These are phyloP conservation scores for Nannochloropsis granulata DNA, from an alignment of 108 stramenopile genomes.

Conservation along the genomic window DNA sequence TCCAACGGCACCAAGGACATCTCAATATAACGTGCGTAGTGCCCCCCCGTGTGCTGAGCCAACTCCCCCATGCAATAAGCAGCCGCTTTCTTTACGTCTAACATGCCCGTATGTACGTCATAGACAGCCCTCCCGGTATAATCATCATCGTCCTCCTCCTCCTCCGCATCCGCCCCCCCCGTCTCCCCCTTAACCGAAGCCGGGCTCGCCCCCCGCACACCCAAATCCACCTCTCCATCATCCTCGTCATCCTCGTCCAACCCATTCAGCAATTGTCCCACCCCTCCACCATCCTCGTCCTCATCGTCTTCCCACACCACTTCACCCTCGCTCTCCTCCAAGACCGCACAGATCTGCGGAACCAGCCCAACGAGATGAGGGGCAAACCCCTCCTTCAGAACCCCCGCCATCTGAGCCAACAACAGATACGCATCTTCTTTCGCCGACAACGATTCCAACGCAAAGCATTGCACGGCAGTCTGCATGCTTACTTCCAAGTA, in stretches of 20 bases:
- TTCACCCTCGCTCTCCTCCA: neutral
- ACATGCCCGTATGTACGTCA: neutral
- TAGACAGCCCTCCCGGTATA: neutral
- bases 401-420: constrained; percentile 20
- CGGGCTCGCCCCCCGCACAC: neutral
- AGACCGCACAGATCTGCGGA: constrained; percentile 50
- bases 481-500: constrained; percentile 80
- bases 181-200: neutral
- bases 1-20: neutral
- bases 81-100: neutral
- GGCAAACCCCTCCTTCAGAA: constrained; percentile 85
- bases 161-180: neutral
- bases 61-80: neutral
- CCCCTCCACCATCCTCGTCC: constrained; percentile 11
- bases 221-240: neutral
- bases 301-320: constrained; percentile 12
- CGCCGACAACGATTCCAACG: neutral
- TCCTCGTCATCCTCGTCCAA: constrained; percentile 17
- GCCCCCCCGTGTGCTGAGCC: neutral
- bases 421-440: constrained; percentile 3
- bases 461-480: neutral
- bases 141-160: neutral
- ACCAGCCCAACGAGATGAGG: constrained; percentile 69
- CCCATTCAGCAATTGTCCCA: neutral
- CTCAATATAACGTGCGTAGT: neutral